A percentile compares a stretch with the other conserved stretches of the same genome.
Evolutionary conservation across 2,329 filamentous ascomycete genomes (phyloP).

Genomic region (Xylariales sp.): DNA sequence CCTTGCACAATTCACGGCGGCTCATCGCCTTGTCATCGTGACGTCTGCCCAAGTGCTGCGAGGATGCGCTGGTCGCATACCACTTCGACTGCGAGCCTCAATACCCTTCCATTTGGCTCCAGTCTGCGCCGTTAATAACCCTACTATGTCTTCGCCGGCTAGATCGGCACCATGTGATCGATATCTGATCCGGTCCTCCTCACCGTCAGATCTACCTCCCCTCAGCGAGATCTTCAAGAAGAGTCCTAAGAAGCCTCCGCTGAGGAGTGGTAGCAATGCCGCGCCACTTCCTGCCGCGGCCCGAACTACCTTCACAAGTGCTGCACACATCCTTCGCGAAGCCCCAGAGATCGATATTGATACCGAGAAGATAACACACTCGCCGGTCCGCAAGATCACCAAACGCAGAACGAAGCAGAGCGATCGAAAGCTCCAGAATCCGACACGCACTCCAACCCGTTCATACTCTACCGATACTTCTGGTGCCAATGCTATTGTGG

Average conservation of each 20-base stretch:
- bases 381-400: slow-evolving; percentile 16
- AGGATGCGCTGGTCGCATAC: slow-evolving; percentile 46
- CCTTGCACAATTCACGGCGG: no score
- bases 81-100: slow-evolving; percentile 17
- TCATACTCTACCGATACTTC: no score
- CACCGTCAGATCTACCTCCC: slow-evolving; percentile 52
- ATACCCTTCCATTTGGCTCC: slow-evolving; percentile 3
- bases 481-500: no score
- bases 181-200: slow-evolving; percentile 38
- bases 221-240: slow-evolving; percentile 43
- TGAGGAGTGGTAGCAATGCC: slow-evolving; percentile 31
- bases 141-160: slow-evolving; percentile 23
- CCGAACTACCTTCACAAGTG: slow-evolving; percentile 34
- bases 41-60: slow-evolving; percentile 10
- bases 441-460: no score
- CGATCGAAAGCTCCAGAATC: no score
- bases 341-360: slow-evolving; percentile 26
- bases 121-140: slow-evolving; percentile 29
- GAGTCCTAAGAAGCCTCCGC: slow-evolving; percentile 20
- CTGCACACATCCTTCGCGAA: slow-evolving; percentile 30
- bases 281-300: slow-evolving; percentile 31
- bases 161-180: slow-evolving; percentile 16
- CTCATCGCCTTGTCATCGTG: slow-evolving; percentile 6
- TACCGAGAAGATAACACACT: slow-evolving; percentile 18
- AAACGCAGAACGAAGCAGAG: slow-evolving; percentile 9